Evolutionary conservation across 345 rosid species (phyloP).

Genomic region (Gossypium rotundifolium): DNA sequence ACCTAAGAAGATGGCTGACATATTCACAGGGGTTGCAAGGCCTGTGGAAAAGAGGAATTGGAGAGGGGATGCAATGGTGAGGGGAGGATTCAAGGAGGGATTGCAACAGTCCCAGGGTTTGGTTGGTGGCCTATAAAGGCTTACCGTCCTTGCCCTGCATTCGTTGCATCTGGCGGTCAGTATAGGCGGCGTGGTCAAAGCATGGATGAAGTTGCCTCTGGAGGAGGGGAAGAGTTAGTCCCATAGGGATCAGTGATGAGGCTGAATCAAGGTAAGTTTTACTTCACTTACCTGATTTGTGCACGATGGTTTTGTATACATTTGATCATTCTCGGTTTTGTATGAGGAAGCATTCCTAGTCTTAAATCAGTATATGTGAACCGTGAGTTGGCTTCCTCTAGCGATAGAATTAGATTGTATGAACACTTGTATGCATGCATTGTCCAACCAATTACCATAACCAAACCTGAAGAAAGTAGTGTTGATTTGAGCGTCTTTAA

Average conservation of each 20-base stretch:
- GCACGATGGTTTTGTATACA: neutral
- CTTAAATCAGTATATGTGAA: neutral
- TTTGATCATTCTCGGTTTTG: neutral
- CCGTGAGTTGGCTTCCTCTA: neutral
- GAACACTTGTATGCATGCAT: neutral
- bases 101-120: conserved; percentile 86
- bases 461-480: neutral
- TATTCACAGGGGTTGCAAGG: conserved; percentile 65
- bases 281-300: neutral
- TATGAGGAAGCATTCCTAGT: neutral
- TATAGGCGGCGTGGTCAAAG: conserved; percentile 74
- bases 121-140: conserved; percentile 99
- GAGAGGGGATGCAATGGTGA: conserved; percentile 92
- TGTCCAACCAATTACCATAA: conserved; percentile 5
- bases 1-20: neutral
- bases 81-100: conserved; percentile 97
- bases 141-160: conserved; percentile 87
- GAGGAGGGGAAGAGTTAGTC: conserved; percentile 30
- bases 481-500: neutral
- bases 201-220: conserved; percentile 88
- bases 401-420: neutral
- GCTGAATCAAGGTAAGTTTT: conserved; percentile 29
- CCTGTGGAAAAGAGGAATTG: conserved; percentile 69
- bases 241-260: conserved; percentile 9
- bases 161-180: conserved; percentile 78